phyloP scores from a whole-genome alignment of 2,329 filamentous ascomycete species.

The Penicillium occitanis region DNA sequence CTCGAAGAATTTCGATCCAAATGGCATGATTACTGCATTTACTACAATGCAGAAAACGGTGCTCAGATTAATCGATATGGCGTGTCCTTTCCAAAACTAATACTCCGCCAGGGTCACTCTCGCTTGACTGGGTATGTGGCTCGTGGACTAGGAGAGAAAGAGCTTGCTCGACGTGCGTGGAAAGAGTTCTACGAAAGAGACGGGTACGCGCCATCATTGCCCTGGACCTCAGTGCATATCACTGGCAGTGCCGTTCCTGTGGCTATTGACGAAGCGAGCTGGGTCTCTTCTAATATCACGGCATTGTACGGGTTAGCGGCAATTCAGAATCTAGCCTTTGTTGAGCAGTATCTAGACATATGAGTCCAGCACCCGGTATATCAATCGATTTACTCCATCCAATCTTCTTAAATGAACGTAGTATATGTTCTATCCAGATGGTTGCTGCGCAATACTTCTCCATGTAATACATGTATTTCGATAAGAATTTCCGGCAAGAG shows the following conservation, averaged over 20 bases:
- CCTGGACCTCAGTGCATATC: constrained; percentile 37
- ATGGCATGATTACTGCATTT: constrained; percentile 62
- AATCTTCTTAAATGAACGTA: no score
- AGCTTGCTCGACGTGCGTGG: constrained; percentile 55
- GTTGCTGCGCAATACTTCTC: no score
- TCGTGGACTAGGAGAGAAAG: constrained; percentile 45
- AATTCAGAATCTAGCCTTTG: constrained; percentile 52
- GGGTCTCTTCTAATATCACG: constrained; percentile 59
- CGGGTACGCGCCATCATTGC: constrained; percentile 20
- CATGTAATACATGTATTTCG: no score
- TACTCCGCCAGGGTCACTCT: constrained; percentile 58
- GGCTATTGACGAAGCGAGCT: constrained; percentile 56
- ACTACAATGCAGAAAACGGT: constrained; percentile 51
- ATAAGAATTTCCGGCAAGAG: no score
- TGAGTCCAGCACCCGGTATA: no score
- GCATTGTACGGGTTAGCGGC: constrained; percentile 59
- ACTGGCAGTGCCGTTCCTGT: constrained; percentile 48
- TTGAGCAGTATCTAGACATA: neutral
- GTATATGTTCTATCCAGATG: no score
- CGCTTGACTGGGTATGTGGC: constrained; percentile 59
- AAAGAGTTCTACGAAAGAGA: constrained; percentile 47
- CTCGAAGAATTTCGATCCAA: constrained; percentile 54
- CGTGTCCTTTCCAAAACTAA: constrained; percentile 48
- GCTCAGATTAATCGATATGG: constrained; percentile 59
- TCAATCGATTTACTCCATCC: no score